phyloP scores from a whole-genome alignment of 768 basidiomycete genomes.

The Lentinula sp. region DNA sequence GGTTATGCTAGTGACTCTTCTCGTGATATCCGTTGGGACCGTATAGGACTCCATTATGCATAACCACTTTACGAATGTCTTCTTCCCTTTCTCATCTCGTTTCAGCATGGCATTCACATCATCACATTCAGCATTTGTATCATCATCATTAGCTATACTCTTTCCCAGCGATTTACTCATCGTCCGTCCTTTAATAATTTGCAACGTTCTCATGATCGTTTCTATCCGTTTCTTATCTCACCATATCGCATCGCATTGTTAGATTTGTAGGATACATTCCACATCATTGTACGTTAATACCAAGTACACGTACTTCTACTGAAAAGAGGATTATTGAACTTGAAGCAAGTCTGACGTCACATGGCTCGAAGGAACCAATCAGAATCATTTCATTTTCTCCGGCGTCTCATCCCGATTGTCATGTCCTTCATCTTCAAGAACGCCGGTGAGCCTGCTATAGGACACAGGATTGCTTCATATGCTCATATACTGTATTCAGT shows the following conservation, averaged over 20 bases:
- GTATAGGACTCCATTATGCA: background rate
- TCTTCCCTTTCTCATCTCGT: background rate
- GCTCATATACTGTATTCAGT: constrained; percentile 17
- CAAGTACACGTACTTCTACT: background rate
- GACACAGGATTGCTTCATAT: background rate
- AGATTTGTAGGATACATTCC: constrained; percentile 1
- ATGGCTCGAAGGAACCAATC: constrained; percentile 20
- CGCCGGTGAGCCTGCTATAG: constrained; percentile 19
- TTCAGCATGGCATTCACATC: background rate
- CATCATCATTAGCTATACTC: background rate
- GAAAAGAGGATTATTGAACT: background rate
- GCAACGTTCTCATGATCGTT: background rate
- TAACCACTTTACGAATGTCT: background rate
- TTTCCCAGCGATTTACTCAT: background rate
- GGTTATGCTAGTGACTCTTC: background rate
- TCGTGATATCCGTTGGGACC: background rate
- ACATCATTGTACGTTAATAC: background rate
- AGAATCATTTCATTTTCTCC: constrained; percentile 15
- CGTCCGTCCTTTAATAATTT: background rate
- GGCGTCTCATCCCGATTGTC: constrained; percentile 18
- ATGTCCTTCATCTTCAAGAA: constrained; percentile 44
- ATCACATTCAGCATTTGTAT: background rate
- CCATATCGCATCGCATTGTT: background rate
- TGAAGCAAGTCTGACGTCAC: background rate
- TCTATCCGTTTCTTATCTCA: background rate